These are phyloP conservation scores for Lichtheimia ramosa DNA, from an alignment of 371 early-diverging fungal genomes.

Conservation along the genomic window DNA sequence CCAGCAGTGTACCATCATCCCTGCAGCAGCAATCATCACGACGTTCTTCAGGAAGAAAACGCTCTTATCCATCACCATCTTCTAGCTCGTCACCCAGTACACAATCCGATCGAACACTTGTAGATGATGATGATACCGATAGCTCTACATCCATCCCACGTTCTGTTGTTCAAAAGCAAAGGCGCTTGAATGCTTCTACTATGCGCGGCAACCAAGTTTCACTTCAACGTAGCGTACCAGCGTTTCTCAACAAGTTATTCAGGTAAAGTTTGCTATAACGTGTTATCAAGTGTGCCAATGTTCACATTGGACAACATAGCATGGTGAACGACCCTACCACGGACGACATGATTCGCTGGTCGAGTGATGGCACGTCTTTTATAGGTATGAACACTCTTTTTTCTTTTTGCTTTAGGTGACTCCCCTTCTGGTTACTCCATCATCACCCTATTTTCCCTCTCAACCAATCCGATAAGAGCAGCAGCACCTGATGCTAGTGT, in stretches of 20 bases:
- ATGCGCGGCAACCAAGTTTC: conserved; percentile 4
- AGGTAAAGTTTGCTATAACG: conserved; percentile 36
- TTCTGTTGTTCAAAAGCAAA: not conserved
- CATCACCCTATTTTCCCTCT: no score
- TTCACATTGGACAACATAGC: conserved; percentile 18
- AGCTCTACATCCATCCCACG: not conserved
- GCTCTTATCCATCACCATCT: not conserved
- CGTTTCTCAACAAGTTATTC: conserved; percentile 87
- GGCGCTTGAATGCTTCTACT: not conserved
- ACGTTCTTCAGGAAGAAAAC: not conserved
- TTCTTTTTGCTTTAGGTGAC: not conserved
- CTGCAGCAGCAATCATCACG: no score
- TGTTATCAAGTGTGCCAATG: not conserved
- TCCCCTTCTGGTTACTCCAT: no score
- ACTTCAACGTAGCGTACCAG: conserved; percentile 65
- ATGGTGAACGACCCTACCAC: conserved; percentile 70
- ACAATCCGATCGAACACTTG: not conserved
- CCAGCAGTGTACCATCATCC: no score
- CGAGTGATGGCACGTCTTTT: conserved; percentile 73
- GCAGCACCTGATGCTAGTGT: not conserved
- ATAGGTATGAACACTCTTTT: conserved; percentile 41
- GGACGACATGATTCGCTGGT: conserved; percentile 74
- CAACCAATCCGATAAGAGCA: not conserved
- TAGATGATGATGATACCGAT: not conserved
- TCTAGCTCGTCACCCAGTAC: not conserved